A percentile compares a stretch with the other conserved stretches of the same genome.
phyloP scores from a whole-genome alignment of 1,139 yeast species.

The Pichia sp. region DNA sequence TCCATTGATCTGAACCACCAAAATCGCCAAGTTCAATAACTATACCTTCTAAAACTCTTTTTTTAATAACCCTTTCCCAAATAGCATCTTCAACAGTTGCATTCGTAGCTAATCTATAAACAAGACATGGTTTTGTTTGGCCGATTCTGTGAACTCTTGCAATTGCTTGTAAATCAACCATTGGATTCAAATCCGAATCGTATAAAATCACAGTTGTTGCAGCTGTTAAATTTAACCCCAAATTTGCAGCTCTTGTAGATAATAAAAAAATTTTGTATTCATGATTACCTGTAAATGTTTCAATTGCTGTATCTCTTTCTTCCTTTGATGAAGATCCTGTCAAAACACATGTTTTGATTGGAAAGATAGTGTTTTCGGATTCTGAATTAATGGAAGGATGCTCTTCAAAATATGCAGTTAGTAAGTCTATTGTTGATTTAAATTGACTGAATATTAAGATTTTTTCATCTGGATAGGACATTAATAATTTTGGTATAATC shows the following conservation, averaged over 20 bases:
- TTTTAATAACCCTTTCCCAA: slow-evolving; percentile 68
- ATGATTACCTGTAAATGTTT: slow-evolving; percentile 36
- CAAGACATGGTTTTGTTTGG: slow-evolving; percentile 73
- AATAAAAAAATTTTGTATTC: slow-evolving; percentile 49
- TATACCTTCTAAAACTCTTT: slow-evolving; percentile 70
- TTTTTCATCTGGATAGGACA: slow-evolving; percentile 42
- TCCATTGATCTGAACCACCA: slow-evolving; percentile 34
- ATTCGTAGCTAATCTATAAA: slow-evolving; percentile 67
- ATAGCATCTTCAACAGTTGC: slow-evolving; percentile 81
- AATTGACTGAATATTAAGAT: slow-evolving; percentile 80
- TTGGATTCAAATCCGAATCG: slow-evolving; percentile 98
- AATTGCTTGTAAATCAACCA: slow-evolving; percentile 92
- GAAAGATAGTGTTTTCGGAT: slow-evolving; percentile 4
- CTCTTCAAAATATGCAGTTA: slow-evolving; percentile 59
- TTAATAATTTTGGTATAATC: slow-evolving; percentile 44
- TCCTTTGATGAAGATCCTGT: slow-evolving; percentile 70
- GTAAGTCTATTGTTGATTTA: slow-evolving; percentile 66
- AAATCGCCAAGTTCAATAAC: slow-evolving; percentile 84
- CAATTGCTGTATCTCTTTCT: slow-evolving; percentile 60
- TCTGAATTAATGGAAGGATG: slow-evolving; percentile 8
- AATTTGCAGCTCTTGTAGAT: slow-evolving; percentile 91
- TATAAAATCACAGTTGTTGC: slow-evolving; percentile 88
- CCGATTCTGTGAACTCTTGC: slow-evolving; percentile 94
- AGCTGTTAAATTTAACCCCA: slow-evolving; percentile 77
- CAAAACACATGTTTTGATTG: slow-evolving; percentile 35